Evolutionary conservation across 257 asterid genomes (phyloP).

Genomic region (Solanum paucissectum): DNA sequence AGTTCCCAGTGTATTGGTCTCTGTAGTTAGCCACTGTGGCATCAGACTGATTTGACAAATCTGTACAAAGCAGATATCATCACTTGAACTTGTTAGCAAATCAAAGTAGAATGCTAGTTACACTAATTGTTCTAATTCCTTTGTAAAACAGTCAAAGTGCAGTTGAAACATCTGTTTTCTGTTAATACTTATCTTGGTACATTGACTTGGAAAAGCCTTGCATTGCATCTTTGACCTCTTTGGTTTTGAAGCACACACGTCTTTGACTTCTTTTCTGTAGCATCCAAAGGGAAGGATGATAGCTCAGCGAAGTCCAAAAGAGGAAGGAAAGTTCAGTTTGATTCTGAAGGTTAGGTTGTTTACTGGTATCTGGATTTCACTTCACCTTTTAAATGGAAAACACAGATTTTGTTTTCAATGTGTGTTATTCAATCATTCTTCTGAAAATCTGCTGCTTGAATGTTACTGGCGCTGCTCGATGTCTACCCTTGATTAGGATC

Average conservation of each 20-base stretch:
- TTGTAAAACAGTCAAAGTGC: background rate
- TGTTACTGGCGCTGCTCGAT: background rate
- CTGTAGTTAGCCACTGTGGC: background rate
- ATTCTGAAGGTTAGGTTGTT: slow-evolving; percentile 37
- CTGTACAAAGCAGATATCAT: background rate
- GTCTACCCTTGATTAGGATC: slow-evolving; percentile 23
- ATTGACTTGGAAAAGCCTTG: background rate
- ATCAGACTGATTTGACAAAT: background rate
- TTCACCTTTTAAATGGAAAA: background rate
- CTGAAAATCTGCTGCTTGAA: background rate
- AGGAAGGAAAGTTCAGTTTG: slow-evolving; percentile 66
- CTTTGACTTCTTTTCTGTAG: slow-evolving; percentile 8
- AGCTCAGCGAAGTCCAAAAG: slow-evolving; percentile 33
- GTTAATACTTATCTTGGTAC: background rate
- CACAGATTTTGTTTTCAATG: background rate
- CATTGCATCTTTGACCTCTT: background rate
- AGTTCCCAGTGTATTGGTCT: background rate
- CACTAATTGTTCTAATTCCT: background rate
- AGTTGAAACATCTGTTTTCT: background rate
- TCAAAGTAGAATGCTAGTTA: background rate
- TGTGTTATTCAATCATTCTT: background rate
- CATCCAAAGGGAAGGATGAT: slow-evolving; percentile 40
- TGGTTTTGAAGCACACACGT: background rate
- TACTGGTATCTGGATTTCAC: background rate
- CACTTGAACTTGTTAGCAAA: background rate